These are phyloP conservation scores for Oryza coarctata DNA, from an alignment of 176 grass and related monocot species.

Conservation along the genomic window DNA sequence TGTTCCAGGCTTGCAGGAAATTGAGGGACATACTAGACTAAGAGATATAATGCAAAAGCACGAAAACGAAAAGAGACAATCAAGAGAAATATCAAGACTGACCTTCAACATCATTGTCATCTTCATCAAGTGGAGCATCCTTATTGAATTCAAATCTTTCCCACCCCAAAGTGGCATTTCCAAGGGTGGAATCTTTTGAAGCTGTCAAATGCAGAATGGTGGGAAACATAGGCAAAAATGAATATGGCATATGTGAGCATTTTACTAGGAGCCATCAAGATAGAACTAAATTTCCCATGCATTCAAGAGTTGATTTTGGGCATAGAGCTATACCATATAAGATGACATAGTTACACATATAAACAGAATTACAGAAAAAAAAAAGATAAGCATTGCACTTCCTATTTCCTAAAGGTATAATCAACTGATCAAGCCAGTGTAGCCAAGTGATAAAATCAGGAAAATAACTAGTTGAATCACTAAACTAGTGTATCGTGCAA, in stretches of 20 bases:
- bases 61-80: too few species aligned
- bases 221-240: not conserved
- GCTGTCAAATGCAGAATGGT: slow-evolving; percentile 44
- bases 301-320: not conserved
- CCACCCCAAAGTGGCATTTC: slow-evolving; percentile 60
- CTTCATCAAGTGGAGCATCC: slow-evolving; percentile 89
- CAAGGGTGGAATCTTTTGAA: slow-evolving; percentile 76
- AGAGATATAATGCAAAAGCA: not conserved
- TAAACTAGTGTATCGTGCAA: not conserved
- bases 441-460: not conserved
- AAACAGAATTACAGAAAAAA: not conserved
- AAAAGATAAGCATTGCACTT: not conserved
- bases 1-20: not conserved
- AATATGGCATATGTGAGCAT: not conserved
- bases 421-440: not conserved
- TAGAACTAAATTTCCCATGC: not conserved
- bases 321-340: not conserved
- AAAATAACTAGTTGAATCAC: not conserved
- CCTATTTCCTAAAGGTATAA: not conserved
- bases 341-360: not conserved
- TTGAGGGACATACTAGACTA: not conserved
- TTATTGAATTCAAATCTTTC: slow-evolving; percentile 94
- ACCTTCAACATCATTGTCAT: slow-evolving; percentile 72
- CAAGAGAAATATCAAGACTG: slow-evolving; percentile 18
- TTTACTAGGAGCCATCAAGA: not conserved